These are phyloP conservation scores for Boletellus emodensis DNA, from an alignment of 768 basidiomycete genomes.

Conservation along the genomic window DNA sequence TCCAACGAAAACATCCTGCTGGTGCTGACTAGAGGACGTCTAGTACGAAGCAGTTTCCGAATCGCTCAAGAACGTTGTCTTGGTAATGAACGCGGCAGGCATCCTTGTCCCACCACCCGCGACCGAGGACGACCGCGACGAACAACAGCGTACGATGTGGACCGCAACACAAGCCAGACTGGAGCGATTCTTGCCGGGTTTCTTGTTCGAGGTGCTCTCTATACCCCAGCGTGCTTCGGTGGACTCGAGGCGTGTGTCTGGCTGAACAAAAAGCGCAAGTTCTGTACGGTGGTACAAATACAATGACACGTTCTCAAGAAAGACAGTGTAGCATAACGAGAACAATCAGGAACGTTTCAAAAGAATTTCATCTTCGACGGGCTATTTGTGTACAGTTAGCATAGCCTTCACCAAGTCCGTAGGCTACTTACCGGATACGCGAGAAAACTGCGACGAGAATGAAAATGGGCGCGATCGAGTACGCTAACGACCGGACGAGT, in stretches of 20 bases:
- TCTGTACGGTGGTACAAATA: constrained; percentile 1
- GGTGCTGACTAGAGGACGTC: constrained; percentile 5
- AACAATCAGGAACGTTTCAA: constrained; percentile 10
- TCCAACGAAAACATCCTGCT: neutral
- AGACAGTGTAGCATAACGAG: neutral
- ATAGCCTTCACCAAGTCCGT: neutral
- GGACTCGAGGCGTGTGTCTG: constrained; percentile 12
- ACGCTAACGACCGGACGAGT: constrained; percentile 47
- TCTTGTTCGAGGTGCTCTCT: constrained; percentile 69
- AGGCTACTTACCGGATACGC: constrained; percentile 47
- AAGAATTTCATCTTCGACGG: constrained; percentile 64
- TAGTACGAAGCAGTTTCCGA: constrained; percentile 95
- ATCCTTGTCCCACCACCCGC: constrained; percentile 64
- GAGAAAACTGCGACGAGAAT: constrained; percentile 40
- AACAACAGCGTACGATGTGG: constrained; percentile 74
- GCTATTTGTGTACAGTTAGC: constrained; percentile 31
- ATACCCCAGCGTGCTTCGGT: constrained; percentile 21
- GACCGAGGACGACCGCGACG: constrained; percentile 46
- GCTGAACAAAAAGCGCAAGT: constrained; percentile 11
- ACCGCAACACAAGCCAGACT: constrained; percentile 79
- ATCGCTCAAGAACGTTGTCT: constrained; percentile 91
- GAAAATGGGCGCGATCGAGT: constrained; percentile 50
- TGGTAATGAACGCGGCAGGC: constrained; percentile 91
- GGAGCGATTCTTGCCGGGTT: constrained; percentile 89
- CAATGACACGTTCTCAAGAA: neutral